Conservation (phyloP, 1,139 yeast species). For the Meyerozyma smithsonii region DNA sequence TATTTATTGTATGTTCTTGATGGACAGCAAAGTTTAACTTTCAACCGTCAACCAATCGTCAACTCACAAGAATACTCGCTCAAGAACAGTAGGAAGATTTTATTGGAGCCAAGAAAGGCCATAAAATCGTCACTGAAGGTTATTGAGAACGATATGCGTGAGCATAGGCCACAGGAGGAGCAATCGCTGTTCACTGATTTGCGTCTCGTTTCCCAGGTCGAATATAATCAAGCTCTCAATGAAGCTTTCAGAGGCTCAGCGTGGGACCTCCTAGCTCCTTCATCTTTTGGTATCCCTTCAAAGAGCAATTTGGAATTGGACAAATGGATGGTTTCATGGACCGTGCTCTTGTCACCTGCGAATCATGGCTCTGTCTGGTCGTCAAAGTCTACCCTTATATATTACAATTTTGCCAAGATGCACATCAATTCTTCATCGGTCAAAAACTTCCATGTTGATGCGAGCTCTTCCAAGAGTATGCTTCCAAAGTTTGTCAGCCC, state of each 20-base stretch:
- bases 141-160: background rate
- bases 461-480: constrained; percentile 19
- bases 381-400: constrained; percentile 62
- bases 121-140: background rate
- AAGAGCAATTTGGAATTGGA: constrained; percentile 63
- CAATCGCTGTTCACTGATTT: constrained; percentile 42
- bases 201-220: constrained; percentile 67
- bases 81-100: constrained; percentile 33
- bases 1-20: constrained; percentile 63
- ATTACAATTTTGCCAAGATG: constrained; percentile 73
- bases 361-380: constrained; percentile 64
- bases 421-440: constrained; percentile 60
- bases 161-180: constrained; percentile 5
- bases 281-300: constrained; percentile 64
- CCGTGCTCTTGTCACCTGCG: constrained; percentile 60
- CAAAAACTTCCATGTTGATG: constrained; percentile 37
- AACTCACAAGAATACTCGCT: constrained; percentile 43
- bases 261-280: constrained; percentile 58
- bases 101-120: constrained; percentile 14
- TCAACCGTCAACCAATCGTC: constrained; percentile 53
- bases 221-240: constrained; percentile 62
- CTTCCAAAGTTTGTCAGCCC: constrained; percentile 38
- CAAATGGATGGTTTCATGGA: constrained; percentile 82
- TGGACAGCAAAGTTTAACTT: constrained; percentile 65
- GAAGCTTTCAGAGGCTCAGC: constrained; percentile 59